Evolutionary conservation across 164 flowering plant species (phyloP), one percentile per base, ranked within the genome.

Genomic region (Annona cherimola): DNA sequence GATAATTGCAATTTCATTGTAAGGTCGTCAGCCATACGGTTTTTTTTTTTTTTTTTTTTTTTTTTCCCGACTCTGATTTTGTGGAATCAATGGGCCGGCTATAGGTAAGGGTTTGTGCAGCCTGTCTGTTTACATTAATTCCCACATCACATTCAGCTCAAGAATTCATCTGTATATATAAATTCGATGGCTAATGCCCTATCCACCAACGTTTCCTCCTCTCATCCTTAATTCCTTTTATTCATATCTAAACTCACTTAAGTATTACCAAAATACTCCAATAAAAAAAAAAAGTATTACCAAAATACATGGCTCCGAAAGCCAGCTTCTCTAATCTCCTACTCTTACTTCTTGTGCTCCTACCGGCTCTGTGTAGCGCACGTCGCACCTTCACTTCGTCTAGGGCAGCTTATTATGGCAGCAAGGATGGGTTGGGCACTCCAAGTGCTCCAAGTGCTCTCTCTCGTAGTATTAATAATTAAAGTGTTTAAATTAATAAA

Each of bases 381-480:
- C 60, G 46, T 14, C 7, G 14, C 61, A 5, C 76, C 4, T 91
- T 76, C 54, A 66, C 16, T 66, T 66, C 54, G 39, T 66, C 96
- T 0, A 81, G 96, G 79, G 97, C 98, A 12, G 89, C 96, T 12
- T 91, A 74, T 72, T 90, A 87, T 78, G 97, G 96, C 14, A 91
- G 93, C 84, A 91, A 94, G 40, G 91, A 91, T 61, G 86, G 97
- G 85, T 78, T 76, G 39, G 96, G 92, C 65, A 91, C 84, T 45
- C 87, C 95, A 74, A 84, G 97, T 90, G 86, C 55, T 86, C 68
- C 35, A 64, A 65, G 97, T 91, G 88, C 54, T 60, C 55, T 50
- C 57, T 50, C 57, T 6, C 57, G 9, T 26, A 26, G 35, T 26
- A 26, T 26, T 26, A 26, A 0, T 26, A 26, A 26, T 26, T 26